Evolutionary conservation across 75 land plant species (phyloP).

Genomic region (Isoetes taiwanensis): DNA sequence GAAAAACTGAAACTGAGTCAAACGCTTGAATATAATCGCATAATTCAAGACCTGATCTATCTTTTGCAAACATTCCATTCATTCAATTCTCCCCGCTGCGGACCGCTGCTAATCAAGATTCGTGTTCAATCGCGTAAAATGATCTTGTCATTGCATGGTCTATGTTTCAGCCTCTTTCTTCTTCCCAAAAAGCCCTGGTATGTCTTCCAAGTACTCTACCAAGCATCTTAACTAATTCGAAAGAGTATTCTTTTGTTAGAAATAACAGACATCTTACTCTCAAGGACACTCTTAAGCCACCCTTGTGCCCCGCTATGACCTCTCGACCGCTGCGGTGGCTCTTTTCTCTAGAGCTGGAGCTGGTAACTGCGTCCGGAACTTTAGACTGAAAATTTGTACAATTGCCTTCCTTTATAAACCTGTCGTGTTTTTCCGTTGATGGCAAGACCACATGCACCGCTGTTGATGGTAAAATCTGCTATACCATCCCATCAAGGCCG

Average conservation of each 20-base stretch:
- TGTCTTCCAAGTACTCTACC: slow-evolving; percentile 29
- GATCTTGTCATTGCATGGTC: no score
- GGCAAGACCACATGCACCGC: slow-evolving; percentile 61
- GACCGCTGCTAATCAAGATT: no score
- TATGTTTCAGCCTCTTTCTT: no score
- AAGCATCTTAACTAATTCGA: slow-evolving; percentile 35
- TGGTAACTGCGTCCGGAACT: slow-evolving; percentile 50
- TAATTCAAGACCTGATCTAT: no score
- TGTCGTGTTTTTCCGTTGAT: slow-evolving; percentile 39
- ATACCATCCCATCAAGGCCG: slow-evolving; percentile 88
- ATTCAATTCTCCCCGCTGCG: no score
- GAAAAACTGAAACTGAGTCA: no score
- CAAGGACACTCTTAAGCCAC: slow-evolving; percentile 69
- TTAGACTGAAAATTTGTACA: slow-evolving; percentile 69
- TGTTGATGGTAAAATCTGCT: slow-evolving; percentile 83
- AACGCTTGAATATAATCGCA: no score
- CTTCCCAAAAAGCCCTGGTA: slow-evolving; percentile 25
- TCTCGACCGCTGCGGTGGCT: slow-evolving; percentile 55
- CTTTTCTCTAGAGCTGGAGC: slow-evolving; percentile 82
- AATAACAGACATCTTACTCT: slow-evolving; percentile 48
- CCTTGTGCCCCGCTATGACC: slow-evolving; percentile 82
- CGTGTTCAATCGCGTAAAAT: no score
- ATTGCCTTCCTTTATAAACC: slow-evolving; percentile 57
- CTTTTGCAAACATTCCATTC: no score
- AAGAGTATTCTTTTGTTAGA: slow-evolving; percentile 27